Percentiles rank a stretch among this genome's conserved stretches.
phyloP scores from a whole-genome alignment of 2,329 filamentous ascomycete genomes.

The Pestalotiopsis sp. region DNA sequence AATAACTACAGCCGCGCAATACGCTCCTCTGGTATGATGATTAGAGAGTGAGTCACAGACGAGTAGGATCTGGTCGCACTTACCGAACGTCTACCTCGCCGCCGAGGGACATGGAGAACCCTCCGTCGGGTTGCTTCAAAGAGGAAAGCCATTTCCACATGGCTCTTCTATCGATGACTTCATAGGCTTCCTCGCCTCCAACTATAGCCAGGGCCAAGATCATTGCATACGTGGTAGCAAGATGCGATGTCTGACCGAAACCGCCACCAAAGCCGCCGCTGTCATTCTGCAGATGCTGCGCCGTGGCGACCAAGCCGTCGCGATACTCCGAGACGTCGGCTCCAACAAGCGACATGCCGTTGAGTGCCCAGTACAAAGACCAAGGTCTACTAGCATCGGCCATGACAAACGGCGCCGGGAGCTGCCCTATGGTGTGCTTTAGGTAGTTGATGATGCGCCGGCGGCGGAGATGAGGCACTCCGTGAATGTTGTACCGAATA shows the following conservation, averaged over 20 bases:
- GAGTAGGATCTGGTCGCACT: conserved; percentile 25
- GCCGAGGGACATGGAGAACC: conserved; percentile 84
- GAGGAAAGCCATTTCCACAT: conserved; percentile 91
- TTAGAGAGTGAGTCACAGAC: not conserved
- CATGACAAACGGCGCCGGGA: conserved; percentile 71
- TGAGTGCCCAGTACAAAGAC: conserved; percentile 91
- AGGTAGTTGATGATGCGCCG: conserved; percentile 65
- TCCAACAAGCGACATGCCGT: conserved; percentile 74
- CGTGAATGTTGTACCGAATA: conserved; percentile 65
- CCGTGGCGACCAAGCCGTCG: conserved; percentile 72
- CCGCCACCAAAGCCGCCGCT: conserved; percentile 90
- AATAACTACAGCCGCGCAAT: conserved; percentile 85
- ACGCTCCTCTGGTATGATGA: conserved; percentile 67
- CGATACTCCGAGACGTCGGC: conserved; percentile 72
- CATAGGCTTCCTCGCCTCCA: conserved; percentile 73
- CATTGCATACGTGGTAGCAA: conserved; percentile 86
- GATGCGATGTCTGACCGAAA: conserved; percentile 86
- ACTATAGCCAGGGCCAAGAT: conserved; percentile 79
- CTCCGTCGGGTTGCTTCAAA: conserved; percentile 84
- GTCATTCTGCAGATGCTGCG: conserved; percentile 79
- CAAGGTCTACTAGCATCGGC: conserved; percentile 90
- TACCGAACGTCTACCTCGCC: conserved; percentile 93
- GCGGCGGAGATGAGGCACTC: conserved; percentile 75
- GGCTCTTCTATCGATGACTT: conserved; percentile 75
- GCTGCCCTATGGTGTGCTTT: conserved; percentile 55